Evolutionary conservation across 2,329 filamentous ascomycete species (phyloP).

Genomic region (Blumeriella jaapii): DNA sequence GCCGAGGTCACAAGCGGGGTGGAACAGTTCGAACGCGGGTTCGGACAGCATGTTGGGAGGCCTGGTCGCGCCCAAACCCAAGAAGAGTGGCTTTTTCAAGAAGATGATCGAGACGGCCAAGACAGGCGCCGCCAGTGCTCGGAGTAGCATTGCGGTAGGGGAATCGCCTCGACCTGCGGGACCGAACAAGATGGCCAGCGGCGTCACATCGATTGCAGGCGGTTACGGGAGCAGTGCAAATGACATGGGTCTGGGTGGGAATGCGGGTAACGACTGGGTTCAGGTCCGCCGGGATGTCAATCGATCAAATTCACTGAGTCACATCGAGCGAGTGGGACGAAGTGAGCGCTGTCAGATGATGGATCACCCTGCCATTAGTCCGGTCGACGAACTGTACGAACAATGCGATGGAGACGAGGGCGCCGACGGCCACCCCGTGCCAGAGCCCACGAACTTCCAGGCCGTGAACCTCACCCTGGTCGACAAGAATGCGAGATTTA

Average conservation of each 20-base stretch:
- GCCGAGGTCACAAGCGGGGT: constrained; percentile 54
- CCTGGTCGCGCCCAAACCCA: constrained; percentile 61
- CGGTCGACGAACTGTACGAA: constrained; percentile 79
- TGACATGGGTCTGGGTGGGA: constrained; percentile 56
- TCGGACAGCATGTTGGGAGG: constrained; percentile 68
- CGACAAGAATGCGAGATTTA: constrained; percentile 90
- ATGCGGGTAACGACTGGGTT: constrained; percentile 70
- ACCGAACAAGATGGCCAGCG: constrained; percentile 21
- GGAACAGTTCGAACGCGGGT: constrained; percentile 40
- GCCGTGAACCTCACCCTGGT: constrained; percentile 73
- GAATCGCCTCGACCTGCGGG: constrained; percentile 31
- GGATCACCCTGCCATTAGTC: constrained; percentile 77
- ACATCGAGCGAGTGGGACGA: constrained; percentile 74
- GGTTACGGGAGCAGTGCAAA: constrained; percentile 35
- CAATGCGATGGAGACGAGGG: constrained; percentile 83
- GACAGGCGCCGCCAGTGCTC: constrained; percentile 80
- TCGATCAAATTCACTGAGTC: constrained; percentile 83
- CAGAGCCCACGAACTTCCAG: constrained; percentile 70
- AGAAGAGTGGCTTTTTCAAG: constrained; percentile 86
- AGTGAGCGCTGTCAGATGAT: constrained; percentile 90
- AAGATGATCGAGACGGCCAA: constrained; percentile 92
- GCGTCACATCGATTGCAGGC: constrained; percentile 41
- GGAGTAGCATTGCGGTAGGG: constrained; percentile 68
- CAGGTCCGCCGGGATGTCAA: constrained; percentile 94
- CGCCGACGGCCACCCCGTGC: constrained; percentile 72